Evolutionary conservation across 169 alveolate genomes (phyloP).

Genomic region (Blepharisma undulans): DNA sequence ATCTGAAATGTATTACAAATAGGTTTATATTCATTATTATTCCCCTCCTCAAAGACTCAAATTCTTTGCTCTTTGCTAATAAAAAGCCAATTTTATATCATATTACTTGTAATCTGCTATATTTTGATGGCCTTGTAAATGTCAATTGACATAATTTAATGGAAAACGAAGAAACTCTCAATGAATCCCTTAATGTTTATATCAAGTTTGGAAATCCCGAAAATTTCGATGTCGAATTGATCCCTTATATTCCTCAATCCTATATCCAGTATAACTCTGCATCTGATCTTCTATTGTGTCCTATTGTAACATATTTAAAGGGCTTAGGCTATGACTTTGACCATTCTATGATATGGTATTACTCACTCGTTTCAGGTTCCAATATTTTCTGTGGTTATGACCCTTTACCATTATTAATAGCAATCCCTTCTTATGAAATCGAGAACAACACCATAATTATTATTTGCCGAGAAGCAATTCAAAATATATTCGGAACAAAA

Average conservation of each 20-base stretch:
- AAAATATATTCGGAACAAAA: neutral
- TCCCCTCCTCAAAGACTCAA: too few relatives aligned
- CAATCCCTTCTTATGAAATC: neutral
- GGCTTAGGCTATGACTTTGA: neutral
- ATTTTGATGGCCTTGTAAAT: too few relatives aligned
- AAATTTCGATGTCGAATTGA: neutral
- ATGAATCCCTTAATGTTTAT: neutral
- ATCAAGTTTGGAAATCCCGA: neutral
- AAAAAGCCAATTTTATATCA: too few relatives aligned
- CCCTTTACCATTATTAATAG: neutral
- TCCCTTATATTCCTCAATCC: neutral
- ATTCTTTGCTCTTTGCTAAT: too few relatives aligned
- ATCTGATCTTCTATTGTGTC: neutral
- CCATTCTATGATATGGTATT: neutral
- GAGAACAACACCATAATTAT: neutral
- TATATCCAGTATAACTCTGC: neutral
- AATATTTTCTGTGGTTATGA: slow-evolving; percentile 6
- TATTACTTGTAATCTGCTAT: too few relatives aligned
- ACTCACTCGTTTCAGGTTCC: neutral
- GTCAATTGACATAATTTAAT: too few relatives aligned
- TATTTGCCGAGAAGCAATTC: neutral
- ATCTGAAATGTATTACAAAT: too few relatives aligned
- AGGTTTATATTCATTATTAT: too few relatives aligned
- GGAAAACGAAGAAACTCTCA: neutral
- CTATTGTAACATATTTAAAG: neutral